phyloP scores from a whole-genome alignment of 2,329 filamentous ascomycete genomes.

The Aspergillus quadricinctus region DNA sequence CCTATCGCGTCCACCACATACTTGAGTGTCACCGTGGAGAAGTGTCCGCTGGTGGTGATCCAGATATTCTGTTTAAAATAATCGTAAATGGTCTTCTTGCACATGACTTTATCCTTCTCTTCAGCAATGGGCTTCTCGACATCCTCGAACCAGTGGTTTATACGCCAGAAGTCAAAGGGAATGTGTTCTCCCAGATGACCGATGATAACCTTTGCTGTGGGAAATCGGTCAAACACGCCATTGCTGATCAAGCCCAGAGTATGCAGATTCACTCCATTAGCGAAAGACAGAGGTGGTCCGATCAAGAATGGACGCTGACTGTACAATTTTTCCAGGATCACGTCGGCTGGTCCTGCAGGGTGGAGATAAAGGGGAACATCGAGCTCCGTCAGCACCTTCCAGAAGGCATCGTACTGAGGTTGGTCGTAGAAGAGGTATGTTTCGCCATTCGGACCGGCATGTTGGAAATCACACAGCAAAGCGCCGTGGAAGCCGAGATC shows the following conservation, averaged over 20 bases:
- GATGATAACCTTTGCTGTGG: constrained; percentile 40
- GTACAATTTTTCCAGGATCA: constrained; percentile 44
- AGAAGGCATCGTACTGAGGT: constrained; percentile 54
- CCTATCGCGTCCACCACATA: constrained; percentile 24
- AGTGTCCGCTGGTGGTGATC: constrained; percentile 32
- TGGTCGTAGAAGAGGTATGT: constrained; percentile 58
- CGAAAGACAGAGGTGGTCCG: constrained; percentile 53
- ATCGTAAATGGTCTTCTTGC: constrained; percentile 33
- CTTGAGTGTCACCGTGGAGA: constrained; percentile 27
- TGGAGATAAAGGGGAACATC: constrained; percentile 61
- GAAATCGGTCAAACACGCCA: constrained; percentile 42
- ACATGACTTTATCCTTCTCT: constrained; percentile 15
- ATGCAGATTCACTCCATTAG: constrained; percentile 53
- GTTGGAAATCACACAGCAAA: constrained; percentile 56
- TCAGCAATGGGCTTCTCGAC: constrained; percentile 18
- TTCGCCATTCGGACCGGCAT: constrained; percentile 52
- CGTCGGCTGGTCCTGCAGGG: constrained; percentile 39
- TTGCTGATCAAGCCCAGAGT: constrained; percentile 45
- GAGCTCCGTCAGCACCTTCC: constrained; percentile 50
- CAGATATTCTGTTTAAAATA: constrained; percentile 31
- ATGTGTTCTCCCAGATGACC: constrained; percentile 43
- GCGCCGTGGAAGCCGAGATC: constrained; percentile 57
- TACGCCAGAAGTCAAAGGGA: constrained; percentile 42
- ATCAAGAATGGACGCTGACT: constrained; percentile 53
- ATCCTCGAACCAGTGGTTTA: constrained; percentile 26